These are phyloP conservation scores for Fusarium clavum DNA, from an alignment of 2,329 filamentous ascomycete genomes.

Conservation along the genomic window DNA sequence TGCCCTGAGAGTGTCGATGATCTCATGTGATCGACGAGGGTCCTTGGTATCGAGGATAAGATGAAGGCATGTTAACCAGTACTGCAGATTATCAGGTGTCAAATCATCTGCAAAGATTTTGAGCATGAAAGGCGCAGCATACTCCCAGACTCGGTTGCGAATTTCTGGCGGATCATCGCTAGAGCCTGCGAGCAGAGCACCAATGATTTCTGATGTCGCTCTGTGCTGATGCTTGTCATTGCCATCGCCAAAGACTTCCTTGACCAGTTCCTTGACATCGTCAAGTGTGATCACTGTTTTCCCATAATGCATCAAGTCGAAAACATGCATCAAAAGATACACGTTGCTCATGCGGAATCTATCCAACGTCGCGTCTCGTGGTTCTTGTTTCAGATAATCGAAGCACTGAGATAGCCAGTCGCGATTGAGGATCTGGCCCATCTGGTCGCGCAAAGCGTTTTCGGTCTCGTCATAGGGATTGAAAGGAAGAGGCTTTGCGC, in stretches of 20 bases:
- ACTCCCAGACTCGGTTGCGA: constrained; percentile 84
- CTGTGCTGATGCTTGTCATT: constrained; percentile 98
- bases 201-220: constrained; percentile 92
- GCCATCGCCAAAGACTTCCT: constrained; percentile 86
- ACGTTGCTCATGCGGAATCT: constrained; percentile 91
- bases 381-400: constrained; percentile 95
- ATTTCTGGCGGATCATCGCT: constrained; percentile 80
- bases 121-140: constrained; percentile 88
- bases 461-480: constrained; percentile 84
- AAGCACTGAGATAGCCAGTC: constrained; percentile 92
- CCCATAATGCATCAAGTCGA: constrained; percentile 88
- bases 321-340: constrained; percentile 87
- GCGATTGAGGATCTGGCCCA: constrained; percentile 82
- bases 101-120: constrained; percentile 90
- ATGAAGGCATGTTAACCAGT: constrained; percentile 95
- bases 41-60: constrained; percentile 90
- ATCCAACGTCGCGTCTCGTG: constrained; percentile 82
- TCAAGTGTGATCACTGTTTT: constrained; percentile 83
- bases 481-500: constrained; percentile 75
- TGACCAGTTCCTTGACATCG: constrained; percentile 85
- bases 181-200: constrained; percentile 83
- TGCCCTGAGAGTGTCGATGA: constrained; percentile 82
- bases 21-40: constrained; percentile 85
- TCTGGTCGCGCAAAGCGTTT: constrained; percentile 76
- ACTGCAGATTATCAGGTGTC: constrained; percentile 92